phyloP scores from a whole-genome alignment of 176 grass and related monocot species.

The Carex cristatella region DNA sequence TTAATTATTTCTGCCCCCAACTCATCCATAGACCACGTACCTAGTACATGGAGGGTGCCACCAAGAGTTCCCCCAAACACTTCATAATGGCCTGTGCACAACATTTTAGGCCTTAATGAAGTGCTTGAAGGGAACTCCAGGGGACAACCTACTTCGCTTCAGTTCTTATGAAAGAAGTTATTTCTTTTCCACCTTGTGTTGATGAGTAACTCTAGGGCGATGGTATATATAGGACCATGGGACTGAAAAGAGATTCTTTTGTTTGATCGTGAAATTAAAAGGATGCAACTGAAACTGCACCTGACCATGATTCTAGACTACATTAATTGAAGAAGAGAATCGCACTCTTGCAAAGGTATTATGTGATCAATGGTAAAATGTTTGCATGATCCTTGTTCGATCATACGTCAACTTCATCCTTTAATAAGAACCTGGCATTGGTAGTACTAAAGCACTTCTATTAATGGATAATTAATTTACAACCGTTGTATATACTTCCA shows the following conservation, averaged over 20 bases:
- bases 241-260: neutral
- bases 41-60: neutral
- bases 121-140: constrained; percentile 37
- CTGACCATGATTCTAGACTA: constrained; percentile 44
- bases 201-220: constrained; percentile 14
- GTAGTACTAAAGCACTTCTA: neutral
- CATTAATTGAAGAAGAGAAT: constrained; percentile 21
- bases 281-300: constrained; percentile 25
- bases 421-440: neutral
- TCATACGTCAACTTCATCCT: neutral
- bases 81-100: constrained; percentile 18
- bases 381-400: neutral
- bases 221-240: constrained; percentile 49
- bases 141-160: constrained; percentile 21
- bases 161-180: constrained; percentile 27
- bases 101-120: neutral
- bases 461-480: neutral
- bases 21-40: neutral
- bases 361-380: neutral
- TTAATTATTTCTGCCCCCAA: neutral
- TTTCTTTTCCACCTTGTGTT: constrained; percentile 30
- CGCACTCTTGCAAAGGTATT: neutral
- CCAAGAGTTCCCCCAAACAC: constrained; percentile 48
- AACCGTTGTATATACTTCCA: neutral
- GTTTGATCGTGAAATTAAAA: constrained; percentile 10